Percentiles rank a stretch among this genome's conserved stretches.
Evolutionary conservation across 2,329 filamentous ascomycete genomes (phyloP).

Genomic region (Ascochyta pisi): DNA sequence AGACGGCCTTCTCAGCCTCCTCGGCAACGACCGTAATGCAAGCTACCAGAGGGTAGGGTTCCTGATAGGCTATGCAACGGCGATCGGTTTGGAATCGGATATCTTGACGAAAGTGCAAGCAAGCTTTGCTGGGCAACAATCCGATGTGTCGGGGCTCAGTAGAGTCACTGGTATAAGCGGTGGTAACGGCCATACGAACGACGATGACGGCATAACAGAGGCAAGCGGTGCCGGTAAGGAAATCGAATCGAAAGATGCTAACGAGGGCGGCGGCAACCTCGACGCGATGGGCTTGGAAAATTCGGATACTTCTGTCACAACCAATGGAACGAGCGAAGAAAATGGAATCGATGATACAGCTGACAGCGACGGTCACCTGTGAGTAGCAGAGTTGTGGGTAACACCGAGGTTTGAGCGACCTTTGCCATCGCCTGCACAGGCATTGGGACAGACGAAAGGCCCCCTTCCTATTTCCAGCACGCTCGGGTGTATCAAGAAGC

Average conservation of each 20-base stretch:
- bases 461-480: no score
- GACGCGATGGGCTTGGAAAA: background rate
- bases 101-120: background rate
- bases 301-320: background rate
- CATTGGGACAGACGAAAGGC: background rate
- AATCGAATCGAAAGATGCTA: background rate
- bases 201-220: background rate
- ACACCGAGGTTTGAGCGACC: background rate
- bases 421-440: background rate
- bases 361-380: background rate
- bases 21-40: background rate
- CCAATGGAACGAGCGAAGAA: background rate
- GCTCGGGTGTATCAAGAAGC: no score
- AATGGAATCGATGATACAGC: no score
- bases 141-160: background rate
- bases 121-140: background rate
- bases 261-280: background rate
- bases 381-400: background rate
- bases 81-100: background rate
- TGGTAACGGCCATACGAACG: background rate
- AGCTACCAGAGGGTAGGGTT: background rate
- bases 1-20: background rate
- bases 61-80: background rate
- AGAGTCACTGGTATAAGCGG: background rate
- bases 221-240: background rate